Evolutionary conservation across 768 basidiomycete species (phyloP).

Genomic region (Cyclocybe cylindracea): DNA sequence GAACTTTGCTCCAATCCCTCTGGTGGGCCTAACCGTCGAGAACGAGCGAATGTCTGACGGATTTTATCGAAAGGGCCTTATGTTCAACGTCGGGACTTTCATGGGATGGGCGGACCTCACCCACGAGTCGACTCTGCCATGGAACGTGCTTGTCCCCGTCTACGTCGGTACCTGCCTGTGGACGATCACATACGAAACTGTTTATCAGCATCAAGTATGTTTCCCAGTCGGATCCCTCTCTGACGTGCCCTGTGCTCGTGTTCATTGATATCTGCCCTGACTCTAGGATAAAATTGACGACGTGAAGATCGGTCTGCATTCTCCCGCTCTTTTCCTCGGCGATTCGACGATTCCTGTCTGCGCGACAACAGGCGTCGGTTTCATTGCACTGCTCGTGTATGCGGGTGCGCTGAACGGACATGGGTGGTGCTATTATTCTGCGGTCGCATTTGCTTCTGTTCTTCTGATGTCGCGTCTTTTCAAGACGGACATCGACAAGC

Average conservation of each 20-base stretch:
- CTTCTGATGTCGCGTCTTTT: not conserved
- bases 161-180: slow-evolving; percentile 2
- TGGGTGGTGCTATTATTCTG: not conserved
- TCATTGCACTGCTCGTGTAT: not conserved
- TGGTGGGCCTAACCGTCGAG: not conserved
- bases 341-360: not conserved
- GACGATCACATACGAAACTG: slow-evolving; percentile 2
- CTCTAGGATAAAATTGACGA: not conserved
- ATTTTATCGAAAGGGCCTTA: not conserved
- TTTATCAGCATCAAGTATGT: slow-evolving; percentile 5
- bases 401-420: not conserved
- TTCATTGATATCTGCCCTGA: no score
- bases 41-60: no score
- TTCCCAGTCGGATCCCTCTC: no score
- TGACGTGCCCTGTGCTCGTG: no score
- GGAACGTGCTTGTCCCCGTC: not conserved
- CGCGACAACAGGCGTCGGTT: not conserved
- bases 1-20: slow-evolving; percentile 1
- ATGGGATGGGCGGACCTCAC: slow-evolving; percentile 7
- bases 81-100: slow-evolving; percentile 3
- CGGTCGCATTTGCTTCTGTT: not conserved
- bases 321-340: not conserved
- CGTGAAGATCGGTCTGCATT: slow-evolving; percentile 3
- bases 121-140: no score
- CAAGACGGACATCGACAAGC: not conserved